Percentiles rank a stretch among this genome's conserved stretches.
Conservation (phyloP, 192 early-diverging fungal species). For the Entophlyctis luteolus region DNA sequence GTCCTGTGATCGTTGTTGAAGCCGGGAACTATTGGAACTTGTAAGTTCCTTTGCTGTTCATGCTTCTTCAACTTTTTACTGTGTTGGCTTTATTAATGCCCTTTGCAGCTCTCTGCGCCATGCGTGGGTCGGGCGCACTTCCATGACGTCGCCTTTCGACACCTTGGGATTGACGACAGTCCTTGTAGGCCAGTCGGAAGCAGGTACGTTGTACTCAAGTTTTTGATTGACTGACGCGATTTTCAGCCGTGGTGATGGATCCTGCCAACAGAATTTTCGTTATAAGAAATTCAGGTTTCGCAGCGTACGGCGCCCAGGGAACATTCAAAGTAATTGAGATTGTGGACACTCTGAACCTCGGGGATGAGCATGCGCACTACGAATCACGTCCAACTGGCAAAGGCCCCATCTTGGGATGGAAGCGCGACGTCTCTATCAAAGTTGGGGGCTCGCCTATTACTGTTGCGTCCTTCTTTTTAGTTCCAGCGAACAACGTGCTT, state of each 20-base stretch:
- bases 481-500: conserved; percentile 48
- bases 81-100: neutral
- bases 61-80: too few species aligned
- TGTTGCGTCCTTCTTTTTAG: conserved; percentile 46
- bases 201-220: neutral
- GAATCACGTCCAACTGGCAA: conserved; percentile 16
- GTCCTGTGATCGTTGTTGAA: conserved; percentile 32
- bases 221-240: neutral
- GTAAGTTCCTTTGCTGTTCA: too few species aligned
- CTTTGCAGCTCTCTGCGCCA: conserved; percentile 31
- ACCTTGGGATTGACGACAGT: conserved; percentile 38
- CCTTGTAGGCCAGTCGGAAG: conserved; percentile 48
- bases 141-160: conserved; percentile 38
- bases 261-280: conserved; percentile 46
- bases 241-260: conserved; percentile 34
- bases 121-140: conserved; percentile 18
- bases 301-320: conserved; percentile 31
- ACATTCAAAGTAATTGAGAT: conserved; percentile 27
- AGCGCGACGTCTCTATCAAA: conserved; percentile 33
- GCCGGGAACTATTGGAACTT: conserved; percentile 46
- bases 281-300: conserved; percentile 47
- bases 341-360: conserved; percentile 48
- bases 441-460: conserved; percentile 12
- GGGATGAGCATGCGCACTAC: conserved; percentile 33
- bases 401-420: conserved; percentile 38